These are phyloP conservation scores for Powellomyces hirtus DNA, from an alignment of 192 early-diverging fungal genomes.

Conservation along the genomic window DNA sequence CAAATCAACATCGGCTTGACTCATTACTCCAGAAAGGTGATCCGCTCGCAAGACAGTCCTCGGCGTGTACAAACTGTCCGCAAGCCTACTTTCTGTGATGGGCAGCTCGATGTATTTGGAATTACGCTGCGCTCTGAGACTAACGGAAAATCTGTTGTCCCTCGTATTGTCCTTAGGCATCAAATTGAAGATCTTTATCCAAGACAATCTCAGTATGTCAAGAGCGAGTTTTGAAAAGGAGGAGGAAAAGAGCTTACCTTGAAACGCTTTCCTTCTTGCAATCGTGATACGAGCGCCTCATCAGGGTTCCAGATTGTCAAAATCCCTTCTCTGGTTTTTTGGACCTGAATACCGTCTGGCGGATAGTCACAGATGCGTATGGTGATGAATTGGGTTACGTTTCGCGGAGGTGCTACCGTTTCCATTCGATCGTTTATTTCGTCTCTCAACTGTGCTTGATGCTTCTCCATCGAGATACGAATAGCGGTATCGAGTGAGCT, in stretches of 20 bases:
- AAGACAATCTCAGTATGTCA: conserved; percentile 2
- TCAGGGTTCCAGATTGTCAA: conserved; percentile 51
- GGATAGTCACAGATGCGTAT: conserved; percentile 50
- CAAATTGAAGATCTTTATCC: conserved; percentile 25
- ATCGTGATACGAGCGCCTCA: conserved; percentile 26
- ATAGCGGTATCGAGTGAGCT: background rate
- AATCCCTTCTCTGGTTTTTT: conserved; percentile 24
- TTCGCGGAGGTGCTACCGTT: conserved; percentile 23
- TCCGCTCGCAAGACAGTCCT: background rate
- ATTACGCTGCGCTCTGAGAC: conserved; percentile 24
- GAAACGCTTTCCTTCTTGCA: conserved; percentile 58
- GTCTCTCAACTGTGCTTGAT: background rate
- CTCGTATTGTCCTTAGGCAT: conserved; percentile 14
- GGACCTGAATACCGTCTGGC: background rate
- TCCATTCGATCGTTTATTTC: background rate
- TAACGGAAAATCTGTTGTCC: background rate
- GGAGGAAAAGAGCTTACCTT: conserved; percentile 27
- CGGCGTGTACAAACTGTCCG: conserved; percentile 27
- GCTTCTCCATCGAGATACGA: background rate
- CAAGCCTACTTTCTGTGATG: background rate
- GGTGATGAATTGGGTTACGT: conserved; percentile 42
- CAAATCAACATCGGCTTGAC: conserved; percentile 44
- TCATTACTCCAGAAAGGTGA: conserved; percentile 15
- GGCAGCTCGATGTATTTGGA: conserved; percentile 27
- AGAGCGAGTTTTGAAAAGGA: conserved; percentile 5